These are phyloP conservation scores for Podospora bellae-mahoneyi DNA, from an alignment of 495 filamentous ascomycete genomes.

Conservation along the genomic window DNA sequence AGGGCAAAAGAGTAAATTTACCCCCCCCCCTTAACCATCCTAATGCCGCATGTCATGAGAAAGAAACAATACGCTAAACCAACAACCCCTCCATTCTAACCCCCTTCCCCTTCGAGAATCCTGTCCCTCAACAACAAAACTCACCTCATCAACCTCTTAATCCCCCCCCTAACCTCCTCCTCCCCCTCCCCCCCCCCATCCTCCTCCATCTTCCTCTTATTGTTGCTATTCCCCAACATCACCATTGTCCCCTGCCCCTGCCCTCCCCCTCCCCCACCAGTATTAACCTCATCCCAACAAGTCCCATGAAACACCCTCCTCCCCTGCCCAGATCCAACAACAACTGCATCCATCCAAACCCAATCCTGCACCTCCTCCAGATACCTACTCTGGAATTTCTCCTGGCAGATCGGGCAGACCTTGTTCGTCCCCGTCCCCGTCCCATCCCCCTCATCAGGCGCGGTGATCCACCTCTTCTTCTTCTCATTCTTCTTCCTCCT, in stretches of 20 bases:
- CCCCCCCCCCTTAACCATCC: background rate
- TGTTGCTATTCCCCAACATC: constrained; percentile 70
- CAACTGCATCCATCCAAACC: constrained; percentile 90
- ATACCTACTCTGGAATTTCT: constrained; percentile 86
- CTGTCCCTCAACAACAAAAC: background rate
- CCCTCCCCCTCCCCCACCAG: constrained; percentile 15
- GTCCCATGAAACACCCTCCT: constrained; percentile 82
- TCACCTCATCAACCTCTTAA: background rate
- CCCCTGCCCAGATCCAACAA: constrained; percentile 48
- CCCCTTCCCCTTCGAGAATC: background rate
- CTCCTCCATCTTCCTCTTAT: background rate
- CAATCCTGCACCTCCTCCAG: constrained; percentile 90
- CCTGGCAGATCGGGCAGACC: constrained; percentile 90
- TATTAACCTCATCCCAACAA: constrained; percentile 71
- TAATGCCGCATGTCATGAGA: background rate
- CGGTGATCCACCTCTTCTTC: constrained; percentile 71
- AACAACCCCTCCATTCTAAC: background rate
- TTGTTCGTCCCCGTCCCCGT: constrained; percentile 57
- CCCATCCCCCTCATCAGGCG: constrained; percentile 60
- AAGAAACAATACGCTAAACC: background rate
- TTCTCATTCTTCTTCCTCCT: constrained; percentile 29
- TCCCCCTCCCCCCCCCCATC: background rate
- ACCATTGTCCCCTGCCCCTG: constrained; percentile 55
- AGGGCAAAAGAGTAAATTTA: background rate
- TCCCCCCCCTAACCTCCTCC: background rate